A percentile compares a stretch with the other conserved stretches of the same genome.
phyloP scores from a whole-genome alignment of 2,329 filamentous ascomycete genomes.

The Penicillium vulpinum region DNA sequence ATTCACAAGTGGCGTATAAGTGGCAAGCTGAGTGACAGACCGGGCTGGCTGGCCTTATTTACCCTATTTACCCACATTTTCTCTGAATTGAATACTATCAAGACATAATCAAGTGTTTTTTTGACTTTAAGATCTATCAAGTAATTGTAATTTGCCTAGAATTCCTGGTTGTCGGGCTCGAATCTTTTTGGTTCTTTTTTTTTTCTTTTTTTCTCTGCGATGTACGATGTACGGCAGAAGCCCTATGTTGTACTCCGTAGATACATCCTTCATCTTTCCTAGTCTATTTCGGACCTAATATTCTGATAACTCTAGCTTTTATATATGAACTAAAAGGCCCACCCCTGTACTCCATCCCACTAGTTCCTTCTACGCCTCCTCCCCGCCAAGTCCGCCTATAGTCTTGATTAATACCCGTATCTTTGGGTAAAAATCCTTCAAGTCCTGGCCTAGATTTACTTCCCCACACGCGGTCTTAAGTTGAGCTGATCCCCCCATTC shows the following conservation, averaged over 20 bases:
- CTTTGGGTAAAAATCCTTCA: not conserved
- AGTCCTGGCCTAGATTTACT: not conserved
- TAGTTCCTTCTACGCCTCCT: conserved; percentile 4
- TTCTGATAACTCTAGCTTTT: not conserved
- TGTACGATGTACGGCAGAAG: not conserved
- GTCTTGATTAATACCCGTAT: not conserved
- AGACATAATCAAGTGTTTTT: too few species aligned
- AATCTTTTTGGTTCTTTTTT: not conserved
- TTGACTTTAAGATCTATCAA: conserved; percentile 19
- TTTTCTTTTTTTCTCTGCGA: not conserved
- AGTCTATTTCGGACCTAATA: not conserved
- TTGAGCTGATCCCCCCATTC: conserved; percentile 1
- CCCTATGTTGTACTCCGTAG: conserved; percentile 1
- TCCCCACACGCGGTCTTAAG: conserved; percentile 5
- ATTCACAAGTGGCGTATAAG: not conserved
- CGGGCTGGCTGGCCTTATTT: conserved; percentile 1
- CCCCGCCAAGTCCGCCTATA: not conserved
- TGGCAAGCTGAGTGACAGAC: not conserved
- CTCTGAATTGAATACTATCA: too few species aligned
- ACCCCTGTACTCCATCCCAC: not conserved
- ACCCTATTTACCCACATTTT: too few species aligned
- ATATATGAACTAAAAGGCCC: not conserved
- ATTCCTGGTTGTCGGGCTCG: not conserved
- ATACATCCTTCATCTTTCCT: not conserved
- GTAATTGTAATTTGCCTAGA: not conserved